Evolutionary conservation across 257 asterid genomes (phyloP).

Genomic region (Salvia rosmarinus): DNA sequence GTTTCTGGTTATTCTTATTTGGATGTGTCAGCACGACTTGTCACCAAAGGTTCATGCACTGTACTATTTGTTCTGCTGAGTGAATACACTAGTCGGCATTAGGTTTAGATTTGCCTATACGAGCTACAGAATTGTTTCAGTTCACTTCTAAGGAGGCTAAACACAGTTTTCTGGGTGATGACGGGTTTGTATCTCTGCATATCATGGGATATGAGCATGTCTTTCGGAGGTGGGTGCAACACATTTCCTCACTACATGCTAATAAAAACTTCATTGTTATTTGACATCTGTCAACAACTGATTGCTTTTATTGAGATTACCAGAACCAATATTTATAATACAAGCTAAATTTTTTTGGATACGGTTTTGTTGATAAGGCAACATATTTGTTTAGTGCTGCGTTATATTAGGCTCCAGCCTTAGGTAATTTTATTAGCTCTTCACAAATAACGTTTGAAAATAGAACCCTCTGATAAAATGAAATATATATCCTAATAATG

Average conservation of each 20-base stretch:
- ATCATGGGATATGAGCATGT: background rate
- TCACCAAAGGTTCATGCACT: conserved; percentile 21
- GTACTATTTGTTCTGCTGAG: conserved; percentile 31
- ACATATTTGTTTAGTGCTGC: too few relatives aligned
- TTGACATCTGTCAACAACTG: background rate
- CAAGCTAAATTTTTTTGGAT: too few relatives aligned
- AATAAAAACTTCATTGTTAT: background rate
- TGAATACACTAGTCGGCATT: conserved; percentile 19
- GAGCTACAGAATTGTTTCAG: conserved; percentile 3
- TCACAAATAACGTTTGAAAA: too few relatives aligned
- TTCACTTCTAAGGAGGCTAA: conserved; percentile 2
- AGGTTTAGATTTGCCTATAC: conserved; percentile 25
- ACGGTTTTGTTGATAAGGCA: too few relatives aligned
- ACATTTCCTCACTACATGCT: background rate
- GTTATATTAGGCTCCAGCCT: too few relatives aligned
- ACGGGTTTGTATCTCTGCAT: too few relatives aligned
- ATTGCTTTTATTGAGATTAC: background rate
- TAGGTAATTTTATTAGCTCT: too few relatives aligned
- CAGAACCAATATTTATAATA: too few relatives aligned
- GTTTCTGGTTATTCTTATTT: conserved; percentile 23
- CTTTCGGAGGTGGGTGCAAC: background rate
- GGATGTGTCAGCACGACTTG: background rate
- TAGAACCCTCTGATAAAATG: too few relatives aligned
- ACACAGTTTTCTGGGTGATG: conserved; percentile 7
- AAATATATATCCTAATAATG: too few relatives aligned